Conservation (phyloP, 495 filamentous ascomycete species). For the Penicillium subrubescens region DNA sequence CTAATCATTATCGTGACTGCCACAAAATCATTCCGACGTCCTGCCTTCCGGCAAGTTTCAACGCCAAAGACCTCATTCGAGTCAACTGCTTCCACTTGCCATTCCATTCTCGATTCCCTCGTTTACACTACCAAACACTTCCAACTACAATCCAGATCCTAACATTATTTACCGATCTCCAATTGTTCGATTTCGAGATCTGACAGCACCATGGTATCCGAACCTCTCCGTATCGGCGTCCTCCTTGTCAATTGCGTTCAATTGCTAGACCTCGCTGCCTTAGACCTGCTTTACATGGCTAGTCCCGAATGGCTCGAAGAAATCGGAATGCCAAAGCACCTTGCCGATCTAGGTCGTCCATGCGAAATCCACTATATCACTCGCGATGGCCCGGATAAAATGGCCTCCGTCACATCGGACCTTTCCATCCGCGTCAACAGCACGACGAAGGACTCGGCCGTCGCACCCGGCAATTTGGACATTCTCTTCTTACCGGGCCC, state of each 20-base stretch:
- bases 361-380: slow-evolving; percentile 50
- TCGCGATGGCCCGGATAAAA: slow-evolving; percentile 26
- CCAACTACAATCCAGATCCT: not conserved
- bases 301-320: slow-evolving; percentile 45
- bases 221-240: slow-evolving; percentile 43
- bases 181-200: not conserved
- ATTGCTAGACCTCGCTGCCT: slow-evolving; percentile 50
- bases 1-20: not conserved
- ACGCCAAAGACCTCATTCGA: not conserved
- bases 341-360: slow-evolving; percentile 41
- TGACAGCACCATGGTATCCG: not conserved
- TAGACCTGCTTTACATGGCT: slow-evolving; percentile 51
- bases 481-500: slow-evolving; percentile 56
- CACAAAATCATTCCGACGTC: not conserved
- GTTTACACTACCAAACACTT: not conserved
- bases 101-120: not conserved
- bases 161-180: not conserved
- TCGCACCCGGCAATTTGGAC: slow-evolving; percentile 52
- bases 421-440: slow-evolving; percentile 40
- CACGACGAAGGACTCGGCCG: slow-evolving; percentile 41
- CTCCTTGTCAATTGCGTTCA: slow-evolving; percentile 47
- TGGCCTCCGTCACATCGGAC: slow-evolving; percentile 37
- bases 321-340: slow-evolving; percentile 32
- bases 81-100: not conserved
- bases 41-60: not conserved